Conservation (phyloP, 2,329 filamentous ascomycete species). For the Scortechinia acanthostroma region DNA sequence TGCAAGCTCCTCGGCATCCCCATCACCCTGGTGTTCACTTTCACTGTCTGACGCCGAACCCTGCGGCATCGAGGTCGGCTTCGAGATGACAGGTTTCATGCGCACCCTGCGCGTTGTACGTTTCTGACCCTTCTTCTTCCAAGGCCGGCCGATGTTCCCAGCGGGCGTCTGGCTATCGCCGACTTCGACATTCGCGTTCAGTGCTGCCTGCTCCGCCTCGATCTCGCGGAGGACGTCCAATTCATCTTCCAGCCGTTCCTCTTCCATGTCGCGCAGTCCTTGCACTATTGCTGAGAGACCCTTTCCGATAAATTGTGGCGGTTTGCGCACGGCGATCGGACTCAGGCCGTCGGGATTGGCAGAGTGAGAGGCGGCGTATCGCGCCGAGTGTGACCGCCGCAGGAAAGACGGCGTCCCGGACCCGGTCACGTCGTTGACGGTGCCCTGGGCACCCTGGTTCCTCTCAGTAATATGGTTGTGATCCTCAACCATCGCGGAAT, state of each 20-base stretch:
- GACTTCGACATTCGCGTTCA: conserved; percentile 13
- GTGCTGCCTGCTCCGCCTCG: conserved; percentile 19
- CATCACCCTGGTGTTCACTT: conserved; percentile 9
- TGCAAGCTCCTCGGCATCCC: conserved; percentile 16
- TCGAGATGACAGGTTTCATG: conserved; percentile 27
- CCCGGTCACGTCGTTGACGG: conserved; percentile 5
- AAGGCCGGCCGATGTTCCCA: conserved; percentile 10
- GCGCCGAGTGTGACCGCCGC: conserved; percentile 21
- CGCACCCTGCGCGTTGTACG: conserved; percentile 31
- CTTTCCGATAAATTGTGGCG: conserved; percentile 22
- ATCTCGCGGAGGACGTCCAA: conserved; percentile 31
- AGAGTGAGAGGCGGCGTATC: conserved; percentile 7
- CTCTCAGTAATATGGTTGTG: conserved; percentile 10
- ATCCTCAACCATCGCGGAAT: conserved; percentile 24
- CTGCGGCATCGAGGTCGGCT: conserved; percentile 16
- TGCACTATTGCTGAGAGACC: conserved; percentile 26
- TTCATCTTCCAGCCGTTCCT: conserved; percentile 28
- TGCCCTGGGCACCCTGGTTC: neutral
- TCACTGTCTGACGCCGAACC: conserved; percentile 10
- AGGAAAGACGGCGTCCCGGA: conserved; percentile 26
- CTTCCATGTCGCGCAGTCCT: conserved; percentile 26
- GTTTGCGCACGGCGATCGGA: conserved; percentile 24
- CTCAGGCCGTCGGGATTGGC: conserved; percentile 11
- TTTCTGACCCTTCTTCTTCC: conserved; percentile 39
- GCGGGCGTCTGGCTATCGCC: conserved; percentile 21